Evolutionary conservation across 345 rosid genomes (phyloP), one percentile per base, ranked within the genome.

Genomic region (Lepidium aucheri): DNA sequence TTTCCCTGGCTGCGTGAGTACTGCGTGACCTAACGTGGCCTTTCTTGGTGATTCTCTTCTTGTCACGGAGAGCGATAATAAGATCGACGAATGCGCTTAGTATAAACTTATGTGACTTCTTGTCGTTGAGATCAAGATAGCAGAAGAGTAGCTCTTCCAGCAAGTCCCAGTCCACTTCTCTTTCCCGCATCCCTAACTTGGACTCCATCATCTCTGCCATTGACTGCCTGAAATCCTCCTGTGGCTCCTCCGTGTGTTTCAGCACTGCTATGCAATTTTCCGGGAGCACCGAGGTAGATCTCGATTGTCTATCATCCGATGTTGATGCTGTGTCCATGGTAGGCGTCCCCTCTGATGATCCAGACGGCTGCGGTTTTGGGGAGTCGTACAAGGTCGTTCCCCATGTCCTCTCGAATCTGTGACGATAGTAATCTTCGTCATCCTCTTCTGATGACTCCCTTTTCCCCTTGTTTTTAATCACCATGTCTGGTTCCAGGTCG

Each of bases 71-170:
- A 35, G 56, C 58, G 7, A 78, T 74, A 4, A 86, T 26, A 32
- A 88, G 73, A 76, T 93, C 97, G 11, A 84, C 95, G 43, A 88
- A 93, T 13, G 99, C 97, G 50, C 81, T 82, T 8, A 93, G 66
- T 18, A 93, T 82, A 76, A 78, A 86, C 82, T 72, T 85, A 76
- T 85, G 78, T 3, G 87, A 88, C 65, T 76, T 84, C 77, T 84
- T 85, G 50, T 85, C 85, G 52, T 93, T 93, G 79, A 88, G 72
- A 40, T 82, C 76, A 73, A 93, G 77, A 75, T 79, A 90, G 77
- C 80, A 81, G 67, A 88, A 77, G 74, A 90, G 63, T n/a, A 93
- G 76, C 82, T 85, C 90, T 57, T 85, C 89, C 95, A 94, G 73
- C 76, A 81, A 88, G 46, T 85, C 95, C 99, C 99, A 94, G 20